These are phyloP conservation scores for Trichophyton benhamiae DNA, from an alignment of 2,329 filamentous ascomycete species.

Conservation along the genomic window DNA sequence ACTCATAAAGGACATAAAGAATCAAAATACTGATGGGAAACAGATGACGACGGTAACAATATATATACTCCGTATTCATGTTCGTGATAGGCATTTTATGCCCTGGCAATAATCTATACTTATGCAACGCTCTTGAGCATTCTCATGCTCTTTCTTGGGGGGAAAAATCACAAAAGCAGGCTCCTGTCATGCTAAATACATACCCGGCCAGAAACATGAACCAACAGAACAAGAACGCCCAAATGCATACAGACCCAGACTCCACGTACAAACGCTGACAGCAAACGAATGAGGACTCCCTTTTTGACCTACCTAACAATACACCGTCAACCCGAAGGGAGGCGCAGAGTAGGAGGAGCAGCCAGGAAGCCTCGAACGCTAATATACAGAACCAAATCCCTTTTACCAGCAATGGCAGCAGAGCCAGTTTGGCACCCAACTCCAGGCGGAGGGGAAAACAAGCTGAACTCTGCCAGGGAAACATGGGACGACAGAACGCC, in stretches of 20 bases:
- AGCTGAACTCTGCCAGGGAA: background rate
- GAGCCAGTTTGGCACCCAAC: background rate
- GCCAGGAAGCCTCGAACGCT: background rate
- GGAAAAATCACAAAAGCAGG: background rate
- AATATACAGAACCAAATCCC: constrained; percentile 5
- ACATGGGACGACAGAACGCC: constrained; percentile 3
- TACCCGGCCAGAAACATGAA: background rate
- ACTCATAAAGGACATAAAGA: no score
- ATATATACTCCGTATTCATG: background rate
- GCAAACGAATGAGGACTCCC: background rate
- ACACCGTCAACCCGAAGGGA: background rate
- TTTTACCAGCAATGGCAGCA: background rate
- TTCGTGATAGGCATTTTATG: background rate
- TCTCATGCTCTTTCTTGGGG: background rate
- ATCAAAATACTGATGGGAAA: background rate
- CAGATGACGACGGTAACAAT: no score
- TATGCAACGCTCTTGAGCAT: background rate
- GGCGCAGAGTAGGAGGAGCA: background rate
- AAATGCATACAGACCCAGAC: constrained; percentile 4
- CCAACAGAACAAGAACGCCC: background rate
- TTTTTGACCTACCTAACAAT: background rate
- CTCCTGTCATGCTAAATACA: constrained; percentile 4
- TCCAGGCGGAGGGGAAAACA: background rate
- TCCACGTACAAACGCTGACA: background rate
- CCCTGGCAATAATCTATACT: background rate